These are phyloP conservation scores for Colletotrichum orchidophilum DNA, from an alignment of 2,329 filamentous ascomycete species.

Conservation along the genomic window DNA sequence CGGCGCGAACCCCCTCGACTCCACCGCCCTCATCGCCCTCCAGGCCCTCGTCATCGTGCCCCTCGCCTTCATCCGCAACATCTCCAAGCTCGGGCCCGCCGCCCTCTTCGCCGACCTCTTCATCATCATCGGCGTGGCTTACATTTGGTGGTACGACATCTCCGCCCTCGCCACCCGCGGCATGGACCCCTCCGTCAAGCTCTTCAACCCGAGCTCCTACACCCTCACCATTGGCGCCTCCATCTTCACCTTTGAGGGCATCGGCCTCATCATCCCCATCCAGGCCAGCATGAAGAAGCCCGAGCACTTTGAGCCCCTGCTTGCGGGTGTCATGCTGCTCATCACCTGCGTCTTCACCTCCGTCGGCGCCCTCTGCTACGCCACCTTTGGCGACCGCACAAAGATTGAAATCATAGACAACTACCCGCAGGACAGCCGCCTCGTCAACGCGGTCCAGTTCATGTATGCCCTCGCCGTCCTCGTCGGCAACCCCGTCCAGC, in stretches of 20 bases:
- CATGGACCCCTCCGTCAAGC: slow-evolving; percentile 66
- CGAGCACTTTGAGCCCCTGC: slow-evolving; percentile 71
- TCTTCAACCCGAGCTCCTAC: slow-evolving; percentile 76
- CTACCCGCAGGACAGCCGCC: slow-evolving; percentile 73
- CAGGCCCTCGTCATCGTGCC: slow-evolving; percentile 74
- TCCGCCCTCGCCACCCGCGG: slow-evolving; percentile 63
- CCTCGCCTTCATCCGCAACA: slow-evolving; percentile 76
- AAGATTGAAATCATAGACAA: slow-evolving; percentile 81
- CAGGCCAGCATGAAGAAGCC: slow-evolving; percentile 91
- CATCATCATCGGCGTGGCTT: slow-evolving; percentile 75
- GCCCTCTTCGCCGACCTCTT: slow-evolving; percentile 77
- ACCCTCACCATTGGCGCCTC: slow-evolving; percentile 77
- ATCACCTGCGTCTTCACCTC: slow-evolving; percentile 79
- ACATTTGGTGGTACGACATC: slow-evolving; percentile 80
- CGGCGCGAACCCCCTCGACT: slow-evolving; percentile 59
- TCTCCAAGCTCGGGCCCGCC: slow-evolving; percentile 75
- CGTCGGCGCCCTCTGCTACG: slow-evolving; percentile 78
- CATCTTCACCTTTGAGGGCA: slow-evolving; percentile 97
- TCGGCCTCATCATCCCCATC: slow-evolving; percentile 96
- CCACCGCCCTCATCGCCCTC: slow-evolving; percentile 69
- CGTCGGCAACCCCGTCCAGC: slow-evolving; percentile 78
- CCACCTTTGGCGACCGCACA: slow-evolving; percentile 74
- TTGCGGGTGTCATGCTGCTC: slow-evolving; percentile 76
- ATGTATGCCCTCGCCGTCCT: slow-evolving; percentile 78
- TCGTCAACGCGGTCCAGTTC: slow-evolving; percentile 82